Evolutionary conservation across 2,329 filamentous ascomycete species (phyloP).

Genomic region (Epichloe sylvatica): DNA sequence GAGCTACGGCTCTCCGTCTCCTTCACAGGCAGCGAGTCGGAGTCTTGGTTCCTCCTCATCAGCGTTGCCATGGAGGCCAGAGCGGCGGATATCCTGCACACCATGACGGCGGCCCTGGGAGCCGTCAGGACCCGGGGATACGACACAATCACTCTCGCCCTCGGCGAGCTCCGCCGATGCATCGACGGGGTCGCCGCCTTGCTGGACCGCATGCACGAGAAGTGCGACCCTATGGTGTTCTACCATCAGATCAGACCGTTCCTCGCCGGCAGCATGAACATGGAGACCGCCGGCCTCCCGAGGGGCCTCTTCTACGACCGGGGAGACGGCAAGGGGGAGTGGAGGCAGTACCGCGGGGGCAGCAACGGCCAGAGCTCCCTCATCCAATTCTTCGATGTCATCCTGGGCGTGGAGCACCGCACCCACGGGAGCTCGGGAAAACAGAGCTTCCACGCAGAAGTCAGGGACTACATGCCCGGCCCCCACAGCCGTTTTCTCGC

Average conservation of each 20-base stretch:
- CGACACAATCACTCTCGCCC: constrained; percentile 43
- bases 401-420: constrained; percentile 67
- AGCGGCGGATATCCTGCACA: constrained; percentile 58
- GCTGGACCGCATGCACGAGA: constrained; percentile 75
- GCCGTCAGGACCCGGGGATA: constrained; percentile 50
- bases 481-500: constrained; percentile 67
- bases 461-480: constrained; percentile 83
- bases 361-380: constrained; percentile 88
- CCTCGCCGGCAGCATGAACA: constrained; percentile 83
- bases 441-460: constrained; percentile 44
- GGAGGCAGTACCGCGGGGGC: constrained; percentile 71
- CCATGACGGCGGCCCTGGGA: constrained; percentile 64
- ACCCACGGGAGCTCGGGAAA: constrained; percentile 23
- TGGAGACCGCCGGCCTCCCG: constrained; percentile 71
- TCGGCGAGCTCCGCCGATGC: constrained; percentile 51
- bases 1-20: constrained; percentile 61
- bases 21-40: constrained; percentile 77
- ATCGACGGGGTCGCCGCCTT: constrained; percentile 55
- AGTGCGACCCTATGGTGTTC: constrained; percentile 75
- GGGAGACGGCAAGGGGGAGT: constrained; percentile 49
- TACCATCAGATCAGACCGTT: constrained; percentile 82
- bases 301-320: constrained; percentile 75
- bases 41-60: constrained; percentile 89
- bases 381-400: constrained; percentile 84
- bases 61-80: constrained; percentile 82